phyloP scores from a whole-genome alignment of 176 grass and related monocot genomes.

The Calamus simplicifolius region DNA sequence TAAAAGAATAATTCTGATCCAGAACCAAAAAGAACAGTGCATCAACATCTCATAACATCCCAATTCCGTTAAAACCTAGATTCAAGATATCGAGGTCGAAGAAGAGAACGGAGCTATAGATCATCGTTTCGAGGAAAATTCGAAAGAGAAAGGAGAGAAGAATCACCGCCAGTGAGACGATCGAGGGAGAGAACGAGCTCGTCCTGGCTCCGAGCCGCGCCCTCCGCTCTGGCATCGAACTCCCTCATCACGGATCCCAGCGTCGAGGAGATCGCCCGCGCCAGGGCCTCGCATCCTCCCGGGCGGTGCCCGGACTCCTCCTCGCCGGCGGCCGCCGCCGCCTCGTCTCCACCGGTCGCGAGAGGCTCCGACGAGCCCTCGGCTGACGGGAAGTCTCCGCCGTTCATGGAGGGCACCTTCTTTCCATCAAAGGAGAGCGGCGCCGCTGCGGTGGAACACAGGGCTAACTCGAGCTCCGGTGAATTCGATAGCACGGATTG shows the following conservation, averaged over 20 bases:
- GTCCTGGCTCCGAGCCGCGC: conserved; percentile 58
- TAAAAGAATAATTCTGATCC: too few relatives aligned
- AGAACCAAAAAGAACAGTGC: too few relatives aligned
- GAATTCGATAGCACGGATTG: neutral
- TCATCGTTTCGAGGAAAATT: neutral
- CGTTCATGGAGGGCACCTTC: conserved; percentile 21
- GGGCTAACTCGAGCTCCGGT: neutral
- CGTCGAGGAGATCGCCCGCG: conserved; percentile 44
- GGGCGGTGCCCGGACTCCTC: too few relatives aligned
- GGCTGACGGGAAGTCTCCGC: neutral
- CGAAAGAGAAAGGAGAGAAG: neutral
- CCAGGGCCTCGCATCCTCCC: conserved; percentile 44
- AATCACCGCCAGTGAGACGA: conserved; percentile 57
- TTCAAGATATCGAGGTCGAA: too few relatives aligned
- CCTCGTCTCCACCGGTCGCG: neutral
- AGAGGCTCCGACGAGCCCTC: neutral
- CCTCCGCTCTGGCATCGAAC: conserved; percentile 37
- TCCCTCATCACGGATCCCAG: conserved; percentile 58
- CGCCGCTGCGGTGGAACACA: neutral
- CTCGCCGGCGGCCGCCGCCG: conserved; percentile 1
- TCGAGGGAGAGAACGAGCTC: conserved; percentile 50
- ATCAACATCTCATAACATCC: too few relatives aligned
- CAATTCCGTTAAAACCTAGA: too few relatives aligned
- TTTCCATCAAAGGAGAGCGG: neutral
- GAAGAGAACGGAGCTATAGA: too few relatives aligned